Percentiles rank a stretch among this genome's conserved stretches.
Conservation (phyloP, 495 filamentous ascomycete genomes). For the Xylaria longipes region DNA sequence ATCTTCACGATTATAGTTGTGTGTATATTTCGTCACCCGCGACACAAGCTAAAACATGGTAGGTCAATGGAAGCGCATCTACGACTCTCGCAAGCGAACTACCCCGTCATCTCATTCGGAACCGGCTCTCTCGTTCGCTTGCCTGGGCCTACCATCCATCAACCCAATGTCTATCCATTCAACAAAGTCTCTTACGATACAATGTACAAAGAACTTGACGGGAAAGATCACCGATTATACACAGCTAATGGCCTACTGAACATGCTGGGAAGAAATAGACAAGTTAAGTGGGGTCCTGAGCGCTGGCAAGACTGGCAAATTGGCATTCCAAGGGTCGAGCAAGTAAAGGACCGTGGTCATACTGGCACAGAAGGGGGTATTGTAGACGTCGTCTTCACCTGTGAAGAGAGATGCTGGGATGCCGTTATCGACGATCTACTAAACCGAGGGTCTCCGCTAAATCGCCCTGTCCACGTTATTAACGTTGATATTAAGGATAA, state of each 20-base stretch:
- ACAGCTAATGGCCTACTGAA: constrained; percentile 89
- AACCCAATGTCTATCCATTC: constrained; percentile 97
- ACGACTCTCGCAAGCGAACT: constrained; percentile 80
- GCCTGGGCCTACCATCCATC: constrained; percentile 85
- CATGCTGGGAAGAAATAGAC: constrained; percentile 92
- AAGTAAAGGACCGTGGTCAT: constrained; percentile 68
- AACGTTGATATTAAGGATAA: constrained; percentile 99
- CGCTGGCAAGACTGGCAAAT: constrained; percentile 98
- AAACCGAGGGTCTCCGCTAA: constrained; percentile 79
- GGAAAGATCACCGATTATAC: constrained; percentile 89
- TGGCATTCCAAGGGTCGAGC: constrained; percentile 77
- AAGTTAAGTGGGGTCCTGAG: constrained; percentile 93
- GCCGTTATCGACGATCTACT: constrained; percentile 94
- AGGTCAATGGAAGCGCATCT: constrained; percentile 98
- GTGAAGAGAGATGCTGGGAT: constrained; percentile 98
- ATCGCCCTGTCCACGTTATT: constrained; percentile 93
- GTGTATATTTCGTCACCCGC: too few relatives aligned
- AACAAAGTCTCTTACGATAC: constrained; percentile 90
- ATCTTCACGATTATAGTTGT: constrained; percentile 26
- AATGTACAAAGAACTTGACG: constrained; percentile 87
- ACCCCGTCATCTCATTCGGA: constrained; percentile 96
- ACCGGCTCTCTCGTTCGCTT: constrained; percentile 95
- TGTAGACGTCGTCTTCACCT: constrained; percentile 95
- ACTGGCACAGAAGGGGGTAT: constrained; percentile 87
- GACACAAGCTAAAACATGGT: constrained; percentile 22